These are phyloP conservation scores for Pichia rugopelliculosa DNA, from an alignment of 805 yeast species.

Conservation along the genomic window DNA sequence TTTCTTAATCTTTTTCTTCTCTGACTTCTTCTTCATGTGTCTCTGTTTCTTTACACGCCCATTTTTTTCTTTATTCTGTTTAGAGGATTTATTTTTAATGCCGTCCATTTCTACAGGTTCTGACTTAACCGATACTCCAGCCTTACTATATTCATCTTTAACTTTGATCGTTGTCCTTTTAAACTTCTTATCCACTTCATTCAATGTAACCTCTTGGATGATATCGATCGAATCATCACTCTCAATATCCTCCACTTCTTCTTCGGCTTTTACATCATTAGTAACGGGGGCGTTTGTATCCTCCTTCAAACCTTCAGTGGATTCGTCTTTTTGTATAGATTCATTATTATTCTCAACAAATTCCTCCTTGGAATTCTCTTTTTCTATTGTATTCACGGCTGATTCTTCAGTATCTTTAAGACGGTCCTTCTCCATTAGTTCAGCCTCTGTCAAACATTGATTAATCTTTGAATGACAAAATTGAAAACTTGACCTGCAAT, in stretches of 20 bases:
- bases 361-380: too few relatives aligned
- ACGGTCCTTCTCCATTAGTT: slow-evolving; percentile 3
- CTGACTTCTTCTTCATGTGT: neutral
- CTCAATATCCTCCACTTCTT: slow-evolving; percentile 16
- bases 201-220: neutral
- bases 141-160: neutral
- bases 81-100: too few relatives aligned
- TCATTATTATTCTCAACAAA: neutral
- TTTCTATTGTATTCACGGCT: neutral
- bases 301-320: neutral
- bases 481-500: slow-evolving; percentile 19
- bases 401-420: slow-evolving; percentile 9
- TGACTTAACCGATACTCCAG: neutral
- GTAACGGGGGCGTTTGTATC: neutral
- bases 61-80: neutral
- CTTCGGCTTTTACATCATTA: slow-evolving; percentile 9
- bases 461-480: slow-evolving; percentile 22
- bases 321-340: too few relatives aligned
- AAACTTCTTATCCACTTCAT: neutral
- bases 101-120: neutral
- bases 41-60: neutral
- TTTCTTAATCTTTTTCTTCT: neutral
- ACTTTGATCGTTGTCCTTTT: neutral
- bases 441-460: slow-evolving; percentile 18
- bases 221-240: neutral